Base-by-base conservation (phyloP, 345 rosid genomes). In the Salix brachista region DNA sequence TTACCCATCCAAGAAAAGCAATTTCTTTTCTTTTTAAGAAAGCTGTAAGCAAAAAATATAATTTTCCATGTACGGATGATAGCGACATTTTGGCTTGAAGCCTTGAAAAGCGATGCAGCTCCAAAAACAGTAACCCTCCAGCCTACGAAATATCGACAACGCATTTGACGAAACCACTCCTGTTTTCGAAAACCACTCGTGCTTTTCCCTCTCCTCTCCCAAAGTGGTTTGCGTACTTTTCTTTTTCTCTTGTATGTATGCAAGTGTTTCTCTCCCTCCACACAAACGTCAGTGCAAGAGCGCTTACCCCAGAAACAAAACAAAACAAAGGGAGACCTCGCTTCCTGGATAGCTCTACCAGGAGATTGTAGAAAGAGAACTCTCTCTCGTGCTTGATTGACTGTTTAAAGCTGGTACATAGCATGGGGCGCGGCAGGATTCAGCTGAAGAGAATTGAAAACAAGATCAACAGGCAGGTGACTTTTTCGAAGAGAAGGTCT, bases 381-480 rank as follows among this genome's bases (percentile, higher is more conserved):
- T 46, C 50, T 46, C 50, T 46, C 50, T 46, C 5, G 16, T 13
- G 50, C 4, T 46, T 4, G 13, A 46, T 46, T 14, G 17, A 46
- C 14, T 46, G 61, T 26, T 8, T 8, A 7, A 8, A 23, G 32
- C 8, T 37, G 23, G 16, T 67, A n/a, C 18, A 36, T 67, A 72
- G 73, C 36, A 78, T 75, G 81, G 80, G 84, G 64, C 78, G 86
- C 41, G 86, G 86, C 54, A 84, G 86, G 84, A 90, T 89, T 75
- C 87, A 89, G 86, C 65, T 89, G 70, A 86, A 84, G 85, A 84
- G 90, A 78, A 89, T 89, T 73, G 92, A 89, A 86, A 89, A 89
- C 89, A 87, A 89, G 82, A 89, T 86, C 78, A 87, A 88, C 65
- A 78, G 92, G 66, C 92, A 89, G 72, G 92, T 87, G 39, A 89